phyloP scores from a whole-genome alignment of 2,329 filamentous ascomycete species.

The Aspergillus jensenii region DNA sequence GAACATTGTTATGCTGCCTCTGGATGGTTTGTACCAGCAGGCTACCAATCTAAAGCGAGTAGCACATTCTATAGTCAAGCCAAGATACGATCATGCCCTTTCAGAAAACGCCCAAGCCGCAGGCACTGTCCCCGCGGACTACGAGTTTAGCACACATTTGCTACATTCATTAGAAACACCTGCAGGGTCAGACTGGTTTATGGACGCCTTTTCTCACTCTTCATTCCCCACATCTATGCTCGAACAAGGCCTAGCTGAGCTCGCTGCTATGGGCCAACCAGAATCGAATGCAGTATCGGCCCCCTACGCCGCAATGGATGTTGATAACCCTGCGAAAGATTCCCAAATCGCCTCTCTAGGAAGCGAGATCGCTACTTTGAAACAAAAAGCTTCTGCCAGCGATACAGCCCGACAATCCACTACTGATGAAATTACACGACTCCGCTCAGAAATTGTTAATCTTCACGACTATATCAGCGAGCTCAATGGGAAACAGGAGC shows the following conservation, averaged over 20 bases:
- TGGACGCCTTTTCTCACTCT: slow-evolving; percentile 38
- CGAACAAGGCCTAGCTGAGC: slow-evolving; percentile 43
- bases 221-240: slow-evolving; percentile 40
- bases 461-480: slow-evolving; percentile 40
- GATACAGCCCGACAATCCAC: slow-evolving; percentile 37
- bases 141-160: slow-evolving; percentile 43
- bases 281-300: slow-evolving; percentile 22
- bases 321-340: slow-evolving; percentile 24
- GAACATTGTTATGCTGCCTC: slow-evolving; percentile 72
- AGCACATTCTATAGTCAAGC: slow-evolving; percentile 70
- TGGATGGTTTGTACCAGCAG: slow-evolving; percentile 49
- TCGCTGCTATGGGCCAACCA: slow-evolving; percentile 30
- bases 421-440: slow-evolving; percentile 35
- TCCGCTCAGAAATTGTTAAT: slow-evolving; percentile 36
- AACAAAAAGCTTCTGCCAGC: slow-evolving; percentile 35
- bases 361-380: slow-evolving; percentile 40
- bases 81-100: slow-evolving; percentile 50
- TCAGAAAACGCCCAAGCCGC: slow-evolving; percentile 33
- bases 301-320: slow-evolving; percentile 11
- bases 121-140: slow-evolving; percentile 43
- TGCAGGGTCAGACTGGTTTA: slow-evolving; percentile 28
- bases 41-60: slow-evolving; percentile 47
- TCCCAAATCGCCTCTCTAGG: slow-evolving; percentile 35
- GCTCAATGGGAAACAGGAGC: slow-evolving; percentile 40
- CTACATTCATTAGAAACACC: slow-evolving; percentile 18